Percentiles rank a stretch among this genome's conserved stretches.
phyloP scores from a whole-genome alignment of 2,329 filamentous ascomycete species.

The Rhinocladiella mackenziei region DNA sequence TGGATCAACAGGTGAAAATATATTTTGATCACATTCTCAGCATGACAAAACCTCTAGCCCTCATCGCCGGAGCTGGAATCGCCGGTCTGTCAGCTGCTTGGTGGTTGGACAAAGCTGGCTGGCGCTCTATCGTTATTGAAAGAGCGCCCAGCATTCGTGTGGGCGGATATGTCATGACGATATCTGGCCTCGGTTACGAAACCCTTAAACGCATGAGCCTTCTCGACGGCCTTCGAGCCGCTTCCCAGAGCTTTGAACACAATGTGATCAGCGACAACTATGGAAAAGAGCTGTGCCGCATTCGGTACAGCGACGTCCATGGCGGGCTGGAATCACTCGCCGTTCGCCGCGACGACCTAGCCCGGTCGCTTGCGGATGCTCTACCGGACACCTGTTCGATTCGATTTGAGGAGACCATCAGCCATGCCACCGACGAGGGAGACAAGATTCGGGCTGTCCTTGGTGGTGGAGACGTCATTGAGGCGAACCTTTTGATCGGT shows the following conservation, averaged over 20 bases:
- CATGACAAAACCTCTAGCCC: constrained; percentile 10
- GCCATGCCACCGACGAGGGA: constrained; percentile 3
- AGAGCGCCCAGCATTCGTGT: constrained; percentile 41
- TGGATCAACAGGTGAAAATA: no score
- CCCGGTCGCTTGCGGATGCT: constrained; percentile 2
- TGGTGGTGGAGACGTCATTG: constrained; percentile 6
- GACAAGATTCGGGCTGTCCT: constrained; percentile 11
- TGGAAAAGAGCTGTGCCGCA: constrained; percentile 6
- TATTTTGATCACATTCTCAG: no score
- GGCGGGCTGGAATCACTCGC: neutral
- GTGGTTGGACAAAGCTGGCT: constrained; percentile 45
- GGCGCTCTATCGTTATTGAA: constrained; percentile 43
- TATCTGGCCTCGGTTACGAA: constrained; percentile 51
- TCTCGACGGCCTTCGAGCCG: constrained; percentile 35
- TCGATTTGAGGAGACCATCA: constrained; percentile 8
- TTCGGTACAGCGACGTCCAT: constrained; percentile 6
- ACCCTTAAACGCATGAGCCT: constrained; percentile 54
- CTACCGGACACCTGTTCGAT: constrained; percentile 7
- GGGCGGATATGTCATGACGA: constrained; percentile 52
- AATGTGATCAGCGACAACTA: constrained; percentile 8
- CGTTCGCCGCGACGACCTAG: constrained; percentile 12
- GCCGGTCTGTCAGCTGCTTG: constrained; percentile 46
- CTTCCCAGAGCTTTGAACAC: neutral
- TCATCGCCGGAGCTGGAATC: constrained; percentile 46
- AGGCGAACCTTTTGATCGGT: constrained; percentile 32